Conservation (phyloP, 345 rosid genomes). For the Syzygium oleosum region DNA sequence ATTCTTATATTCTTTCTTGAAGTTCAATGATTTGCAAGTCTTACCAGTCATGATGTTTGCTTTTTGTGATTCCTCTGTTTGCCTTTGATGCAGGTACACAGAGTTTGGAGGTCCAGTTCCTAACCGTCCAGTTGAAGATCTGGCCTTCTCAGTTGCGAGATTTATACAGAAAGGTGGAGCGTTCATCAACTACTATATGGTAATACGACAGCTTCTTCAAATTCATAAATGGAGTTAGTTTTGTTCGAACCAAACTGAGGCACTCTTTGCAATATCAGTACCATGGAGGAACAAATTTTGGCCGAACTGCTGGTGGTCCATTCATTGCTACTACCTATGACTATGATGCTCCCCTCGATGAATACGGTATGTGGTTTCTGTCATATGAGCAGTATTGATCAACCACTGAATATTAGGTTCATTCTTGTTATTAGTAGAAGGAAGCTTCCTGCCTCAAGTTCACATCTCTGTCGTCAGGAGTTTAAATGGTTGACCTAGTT, state of each 20-base stretch:
- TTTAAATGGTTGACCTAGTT: neutral
- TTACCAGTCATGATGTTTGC: neutral
- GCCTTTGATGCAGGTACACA: conserved; percentile 54
- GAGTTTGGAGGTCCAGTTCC: conserved; percentile 97
- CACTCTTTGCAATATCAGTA: conserved; percentile 42
- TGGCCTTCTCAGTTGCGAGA: conserved; percentile 93
- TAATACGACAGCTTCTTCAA: conserved; percentile 13
- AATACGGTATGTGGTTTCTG: conserved; percentile 61
- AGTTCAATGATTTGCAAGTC: neutral
- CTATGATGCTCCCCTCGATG: conserved; percentile 95
- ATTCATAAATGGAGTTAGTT: neutral
- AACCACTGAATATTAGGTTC: neutral
- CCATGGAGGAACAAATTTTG: conserved; percentile 99
- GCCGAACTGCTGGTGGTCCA: conserved; percentile 99
- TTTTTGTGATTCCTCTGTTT: neutral
- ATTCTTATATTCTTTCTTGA: neutral
- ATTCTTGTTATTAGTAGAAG: neutral
- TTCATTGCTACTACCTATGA: conserved; percentile 98
- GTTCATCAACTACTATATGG: conserved; percentile 93
- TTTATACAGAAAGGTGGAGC: conserved; percentile 98
- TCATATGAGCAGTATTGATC: neutral
- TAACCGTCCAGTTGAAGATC: conserved; percentile 86
- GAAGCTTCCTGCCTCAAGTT: neutral
- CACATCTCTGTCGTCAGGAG: neutral
- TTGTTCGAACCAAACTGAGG: neutral